Base-by-base conservation (phyloP, 192 early-diverging fungal genomes). In the Coemansia sp. region DNA sequence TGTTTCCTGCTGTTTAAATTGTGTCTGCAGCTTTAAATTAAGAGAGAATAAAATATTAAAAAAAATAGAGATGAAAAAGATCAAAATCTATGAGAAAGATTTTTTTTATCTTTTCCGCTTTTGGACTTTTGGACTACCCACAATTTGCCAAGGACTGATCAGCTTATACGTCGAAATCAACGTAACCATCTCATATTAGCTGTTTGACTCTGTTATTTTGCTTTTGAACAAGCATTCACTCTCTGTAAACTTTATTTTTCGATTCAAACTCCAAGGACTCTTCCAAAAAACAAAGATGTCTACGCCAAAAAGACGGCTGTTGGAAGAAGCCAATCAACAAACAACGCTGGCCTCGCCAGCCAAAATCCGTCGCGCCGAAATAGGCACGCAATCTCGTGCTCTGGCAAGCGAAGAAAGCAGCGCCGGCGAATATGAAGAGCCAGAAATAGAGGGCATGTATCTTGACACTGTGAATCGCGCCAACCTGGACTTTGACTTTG, bases 401-500 rank as follows among this genome's bases (percentile, higher is more conserved):
- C 5, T 6, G 32, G 22, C 42, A 16, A 29, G 33, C 49, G 28
- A 56, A 11, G 16, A 12, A 16, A 29, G 29, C 55, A 32, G 17
- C 36, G 33, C 11, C 34, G 31, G 40, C 6, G 50, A 75, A 18
- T 11, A 34, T 40, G 28, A 51, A 34, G 32, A 17, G 1, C 17
- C 22, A 7, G 52, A 62, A 11, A 79, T 86, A 7, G 73, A 77
- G 10, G 82, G 78, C 57, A 77, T 93, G 55, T 93, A 90, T 57
- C 79, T 95, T 33, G 93, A 95, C 69, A 92, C 93, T 3, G 89
- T 98, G 57, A 88, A 94, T 64, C 84, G 96, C 10, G 80, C 87
- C 61, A 86, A 87, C 77, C 84, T 99, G 31, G 96, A 99, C 81
- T 99, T 99, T 87, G 96, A 99, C 71, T 99, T 99, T 79, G 96